Conservation (phyloP, 1,139 yeast species). For the Sugiyamaella sp. region DNA sequence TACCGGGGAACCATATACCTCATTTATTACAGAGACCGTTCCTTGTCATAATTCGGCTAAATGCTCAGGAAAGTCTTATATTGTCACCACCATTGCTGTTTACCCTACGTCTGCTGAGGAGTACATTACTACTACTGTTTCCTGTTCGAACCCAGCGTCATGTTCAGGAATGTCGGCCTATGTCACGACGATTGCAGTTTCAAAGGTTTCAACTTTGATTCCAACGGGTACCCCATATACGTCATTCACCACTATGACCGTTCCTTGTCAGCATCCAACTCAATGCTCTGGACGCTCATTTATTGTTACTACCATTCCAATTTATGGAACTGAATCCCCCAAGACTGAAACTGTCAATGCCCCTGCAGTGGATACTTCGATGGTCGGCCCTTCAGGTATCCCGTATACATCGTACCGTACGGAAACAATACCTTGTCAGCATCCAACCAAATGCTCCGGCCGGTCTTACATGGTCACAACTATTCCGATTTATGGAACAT, state of each 20-base stretch:
- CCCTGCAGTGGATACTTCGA: too few relatives aligned
- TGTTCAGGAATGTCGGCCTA: conserved; percentile 7
- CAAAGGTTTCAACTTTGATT: neutral
- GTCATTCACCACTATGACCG: conserved; percentile 22
- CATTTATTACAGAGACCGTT: conserved; percentile 13
- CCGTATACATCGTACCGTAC: conserved; percentile 17
- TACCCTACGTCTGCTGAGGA: conserved; percentile 1
- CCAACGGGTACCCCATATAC: conserved; percentile 10
- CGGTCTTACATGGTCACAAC: conserved; percentile 19
- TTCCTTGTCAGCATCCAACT: conserved; percentile 24
- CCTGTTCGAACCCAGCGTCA: conserved; percentile 10
- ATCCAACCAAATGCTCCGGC: conserved; percentile 21
- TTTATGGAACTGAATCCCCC: too few relatives aligned
- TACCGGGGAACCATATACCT: conserved; percentile 4
- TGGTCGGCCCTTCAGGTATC: too few relatives aligned
- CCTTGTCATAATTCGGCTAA: conserved; percentile 6
- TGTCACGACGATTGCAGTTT: conserved; percentile 13
- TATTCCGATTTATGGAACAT: conserved; percentile 17
- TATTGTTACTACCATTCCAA: conserved; percentile 22
- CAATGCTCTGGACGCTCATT: conserved; percentile 24
- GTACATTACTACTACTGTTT: conserved; percentile 6
- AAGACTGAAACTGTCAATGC: too few relatives aligned
- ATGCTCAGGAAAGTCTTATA: conserved; percentile 4
- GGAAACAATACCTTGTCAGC: conserved; percentile 19
- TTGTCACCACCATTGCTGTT: conserved; percentile 11